Evolutionary conservation across 805 yeast species (phyloP).

Genomic region (Hanseniaspora pseudoguilliermondii): DNA sequence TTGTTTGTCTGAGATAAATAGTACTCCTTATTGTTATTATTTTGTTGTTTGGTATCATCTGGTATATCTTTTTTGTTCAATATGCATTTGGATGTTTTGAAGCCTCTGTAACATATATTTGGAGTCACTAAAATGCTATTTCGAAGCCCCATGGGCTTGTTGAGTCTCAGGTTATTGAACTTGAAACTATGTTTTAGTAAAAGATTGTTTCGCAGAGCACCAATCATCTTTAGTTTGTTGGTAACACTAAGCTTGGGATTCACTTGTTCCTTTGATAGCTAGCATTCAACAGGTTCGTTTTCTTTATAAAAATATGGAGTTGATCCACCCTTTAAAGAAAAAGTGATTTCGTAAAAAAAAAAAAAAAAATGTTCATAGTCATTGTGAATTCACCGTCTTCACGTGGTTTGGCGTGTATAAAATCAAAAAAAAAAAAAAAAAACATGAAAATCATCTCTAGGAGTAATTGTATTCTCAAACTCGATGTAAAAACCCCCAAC

Average conservation of each 20-base stretch:
- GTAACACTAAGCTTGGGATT: not conserved
- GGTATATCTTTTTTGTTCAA: not conserved
- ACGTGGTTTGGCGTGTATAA: no score
- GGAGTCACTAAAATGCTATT: not conserved
- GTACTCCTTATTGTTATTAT: slow-evolving; percentile 27
- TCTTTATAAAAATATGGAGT: no score
- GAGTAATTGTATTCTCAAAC: no score
- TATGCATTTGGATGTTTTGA: not conserved
- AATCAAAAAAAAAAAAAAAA: no score
- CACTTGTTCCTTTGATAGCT: not conserved
- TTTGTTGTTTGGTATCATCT: not conserved
- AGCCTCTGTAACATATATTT: not conserved
- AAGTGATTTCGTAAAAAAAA: no score
- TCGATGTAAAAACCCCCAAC: no score
- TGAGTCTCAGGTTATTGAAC: not conserved
- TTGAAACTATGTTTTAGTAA: not conserved
- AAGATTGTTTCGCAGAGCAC: not conserved
- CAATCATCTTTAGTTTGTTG: not conserved
- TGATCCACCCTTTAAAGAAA: no score
- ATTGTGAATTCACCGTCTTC: no score
- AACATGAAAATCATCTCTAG: no score
- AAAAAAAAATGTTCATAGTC: no score
- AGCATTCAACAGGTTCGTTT: no score
- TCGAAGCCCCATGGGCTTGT: not conserved
- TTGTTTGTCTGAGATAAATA: slow-evolving; percentile 35